Evolutionary conservation across 805 yeast genomes (phyloP).

Genomic region (Candida parachauliodes): DNA sequence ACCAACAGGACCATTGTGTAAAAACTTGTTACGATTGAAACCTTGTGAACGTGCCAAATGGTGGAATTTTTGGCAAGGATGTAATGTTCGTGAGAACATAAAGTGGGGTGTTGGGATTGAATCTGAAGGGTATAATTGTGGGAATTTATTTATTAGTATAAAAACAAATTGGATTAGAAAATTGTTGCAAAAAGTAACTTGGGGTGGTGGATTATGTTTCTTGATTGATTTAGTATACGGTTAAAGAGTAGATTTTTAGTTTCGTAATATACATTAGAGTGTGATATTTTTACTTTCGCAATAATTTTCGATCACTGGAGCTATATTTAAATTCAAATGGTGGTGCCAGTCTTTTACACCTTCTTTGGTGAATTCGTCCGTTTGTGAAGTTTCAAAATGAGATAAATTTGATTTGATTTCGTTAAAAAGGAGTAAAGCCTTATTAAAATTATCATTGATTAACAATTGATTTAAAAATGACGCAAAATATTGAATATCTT

Average conservation of each 20-base stretch:
- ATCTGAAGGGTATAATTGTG: constrained; percentile 82
- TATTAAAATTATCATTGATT: constrained; percentile 12
- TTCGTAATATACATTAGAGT: neutral
- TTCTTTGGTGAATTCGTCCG: constrained; percentile 8
- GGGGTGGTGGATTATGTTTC: constrained; percentile 62
- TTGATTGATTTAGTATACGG: constrained; percentile 50
- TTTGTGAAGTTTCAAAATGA: constrained; percentile 1
- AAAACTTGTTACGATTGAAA: constrained; percentile 63
- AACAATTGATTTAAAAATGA: constrained; percentile 19
- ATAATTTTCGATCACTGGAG: constrained; percentile 1
- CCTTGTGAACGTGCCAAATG: constrained; percentile 85
- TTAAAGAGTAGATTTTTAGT: constrained; percentile 14
- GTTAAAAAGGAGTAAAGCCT: constrained; percentile 17
- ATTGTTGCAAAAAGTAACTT: constrained; percentile 46
- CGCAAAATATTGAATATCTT: constrained; percentile 23
- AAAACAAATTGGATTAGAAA: constrained; percentile 50
- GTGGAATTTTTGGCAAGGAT: constrained; percentile 88
- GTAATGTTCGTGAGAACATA: constrained; percentile 70
- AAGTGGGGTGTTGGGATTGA: constrained; percentile 88
- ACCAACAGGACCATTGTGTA: constrained; percentile 84
- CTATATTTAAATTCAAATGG: constrained; percentile 4
- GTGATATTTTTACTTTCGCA: constrained; percentile 1
- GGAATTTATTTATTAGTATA: constrained; percentile 53
- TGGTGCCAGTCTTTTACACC: constrained; percentile 12
- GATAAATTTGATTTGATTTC: constrained; percentile 4